Conservation (phyloP, 768 basidiomycete species). For the Roridomyces roridus region DNA sequence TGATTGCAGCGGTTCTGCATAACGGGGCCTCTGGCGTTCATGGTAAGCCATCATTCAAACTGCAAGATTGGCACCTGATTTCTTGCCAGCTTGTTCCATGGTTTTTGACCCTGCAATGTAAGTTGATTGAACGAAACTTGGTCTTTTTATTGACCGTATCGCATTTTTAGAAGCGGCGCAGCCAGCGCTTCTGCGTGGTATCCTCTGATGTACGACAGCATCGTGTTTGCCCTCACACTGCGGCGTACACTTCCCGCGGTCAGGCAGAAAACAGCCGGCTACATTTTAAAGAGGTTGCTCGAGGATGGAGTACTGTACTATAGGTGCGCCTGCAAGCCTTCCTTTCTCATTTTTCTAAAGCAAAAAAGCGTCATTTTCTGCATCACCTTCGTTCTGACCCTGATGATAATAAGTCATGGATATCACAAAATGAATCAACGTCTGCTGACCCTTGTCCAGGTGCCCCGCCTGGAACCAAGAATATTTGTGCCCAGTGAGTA, state of each 20-base stretch:
- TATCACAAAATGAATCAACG: not conserved
- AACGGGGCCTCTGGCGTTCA: conserved; percentile 19
- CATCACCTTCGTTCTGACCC: conserved; percentile 33
- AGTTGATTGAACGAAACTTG: not conserved
- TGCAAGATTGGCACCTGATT: not conserved
- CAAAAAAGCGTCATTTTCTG: conserved; percentile 36
- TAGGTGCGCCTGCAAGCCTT: conserved; percentile 17
- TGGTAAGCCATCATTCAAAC: not conserved
- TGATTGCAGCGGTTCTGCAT: conserved; percentile 13
- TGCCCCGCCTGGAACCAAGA: conserved; percentile 34
- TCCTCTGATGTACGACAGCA: conserved; percentile 33
- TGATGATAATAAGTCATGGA: conserved; percentile 31
- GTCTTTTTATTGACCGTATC: not conserved
- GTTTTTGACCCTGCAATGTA: conserved; percentile 38
- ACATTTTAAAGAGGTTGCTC: conserved; percentile 31
- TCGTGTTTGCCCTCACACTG: conserved; percentile 33
- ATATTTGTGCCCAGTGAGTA: conserved; percentile 37
- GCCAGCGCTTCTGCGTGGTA: conserved; percentile 41
- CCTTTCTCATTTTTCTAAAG: too few species aligned
- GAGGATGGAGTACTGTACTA: conserved; percentile 36
- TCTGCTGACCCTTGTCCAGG: not conserved
- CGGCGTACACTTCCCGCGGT: conserved; percentile 32
- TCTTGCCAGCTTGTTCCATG: conserved; percentile 42
- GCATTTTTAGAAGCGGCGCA: conserved; percentile 24
- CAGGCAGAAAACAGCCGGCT: conserved; percentile 21